These are phyloP conservation scores for Venustampulla echinocandica DNA, from an alignment of 495 filamentous ascomycete genomes.

Conservation along the genomic window DNA sequence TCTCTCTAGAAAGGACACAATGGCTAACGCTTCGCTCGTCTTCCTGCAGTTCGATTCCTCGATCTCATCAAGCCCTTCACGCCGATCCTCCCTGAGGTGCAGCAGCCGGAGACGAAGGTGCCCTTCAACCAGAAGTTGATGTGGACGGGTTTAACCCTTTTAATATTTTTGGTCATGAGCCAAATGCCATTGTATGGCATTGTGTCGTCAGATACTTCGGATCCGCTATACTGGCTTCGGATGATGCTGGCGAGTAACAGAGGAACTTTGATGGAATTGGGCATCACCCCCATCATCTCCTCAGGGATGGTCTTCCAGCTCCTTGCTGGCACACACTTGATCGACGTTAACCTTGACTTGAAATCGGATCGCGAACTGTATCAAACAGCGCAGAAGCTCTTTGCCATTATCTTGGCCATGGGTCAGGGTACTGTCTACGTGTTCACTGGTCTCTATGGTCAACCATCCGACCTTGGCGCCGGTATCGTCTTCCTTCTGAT, in stretches of 20 bases:
- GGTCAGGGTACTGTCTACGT: slow-evolving; percentile 96
- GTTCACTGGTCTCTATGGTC: slow-evolving; percentile 94
- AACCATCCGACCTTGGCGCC: slow-evolving; percentile 89
- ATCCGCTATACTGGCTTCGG: slow-evolving; percentile 98
- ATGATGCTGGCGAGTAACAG: slow-evolving; percentile 99
- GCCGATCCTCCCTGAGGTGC: slow-evolving; percentile 97
- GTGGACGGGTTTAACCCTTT: slow-evolving; percentile 96
- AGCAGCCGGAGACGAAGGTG: slow-evolving; percentile 90
- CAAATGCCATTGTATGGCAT: slow-evolving; percentile 98
- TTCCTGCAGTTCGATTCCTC: slow-evolving; percentile 88
- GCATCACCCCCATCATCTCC: slow-evolving; percentile 98
- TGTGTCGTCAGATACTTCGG: slow-evolving; percentile 91
- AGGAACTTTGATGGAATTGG: slow-evolving; percentile 97
- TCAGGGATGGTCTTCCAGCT: slow-evolving; percentile 99
- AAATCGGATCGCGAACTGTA: slow-evolving; percentile 99
- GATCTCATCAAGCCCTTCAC: slow-evolving; percentile 99
- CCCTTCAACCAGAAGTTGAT: slow-evolving; percentile 99
- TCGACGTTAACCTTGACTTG: slow-evolving; percentile 98
- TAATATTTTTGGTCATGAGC: slow-evolving; percentile 99
- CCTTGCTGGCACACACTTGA: slow-evolving; percentile 97
- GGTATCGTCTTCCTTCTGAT: slow-evolving; percentile 97
- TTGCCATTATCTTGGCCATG: slow-evolving; percentile 94
- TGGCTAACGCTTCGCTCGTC: slow-evolving; percentile 18
- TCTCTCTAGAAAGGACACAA: background rate
- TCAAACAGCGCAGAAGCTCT: slow-evolving; percentile 99